phyloP scores from a whole-genome alignment of 805 yeast genomes.

The Kuraishia hungarica region DNA sequence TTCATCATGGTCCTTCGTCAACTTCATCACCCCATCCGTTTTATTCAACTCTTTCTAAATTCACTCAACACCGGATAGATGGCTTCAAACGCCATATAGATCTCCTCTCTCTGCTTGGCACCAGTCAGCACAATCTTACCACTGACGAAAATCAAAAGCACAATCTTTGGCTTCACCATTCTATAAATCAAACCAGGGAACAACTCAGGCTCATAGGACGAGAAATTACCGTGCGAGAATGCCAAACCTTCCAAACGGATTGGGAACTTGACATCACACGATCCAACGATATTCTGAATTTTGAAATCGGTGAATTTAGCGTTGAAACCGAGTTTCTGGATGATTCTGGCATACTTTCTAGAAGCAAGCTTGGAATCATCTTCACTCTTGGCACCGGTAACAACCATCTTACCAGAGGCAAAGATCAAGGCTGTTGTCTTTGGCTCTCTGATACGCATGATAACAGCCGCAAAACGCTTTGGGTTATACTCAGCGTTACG shows the following conservation, averaged over 20 bases:
- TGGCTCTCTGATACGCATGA: slow-evolving; percentile 98
- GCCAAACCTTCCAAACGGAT: slow-evolving; percentile 96
- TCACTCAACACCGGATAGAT: slow-evolving; percentile 97
- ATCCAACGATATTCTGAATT: slow-evolving; percentile 96
- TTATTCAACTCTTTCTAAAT: slow-evolving; percentile 60
- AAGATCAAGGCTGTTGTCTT: slow-evolving; percentile 96
- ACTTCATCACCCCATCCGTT: neutral
- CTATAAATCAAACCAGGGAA: slow-evolving; percentile 98
- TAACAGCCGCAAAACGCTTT: slow-evolving; percentile 97
- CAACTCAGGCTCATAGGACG: slow-evolving; percentile 95
- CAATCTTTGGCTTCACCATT: slow-evolving; percentile 99
- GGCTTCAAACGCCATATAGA: slow-evolving; percentile 96
- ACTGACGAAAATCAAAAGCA: slow-evolving; percentile 87
- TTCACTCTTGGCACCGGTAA: slow-evolving; percentile 97
- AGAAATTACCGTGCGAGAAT: slow-evolving; percentile 96
- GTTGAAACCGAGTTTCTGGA: slow-evolving; percentile 94
- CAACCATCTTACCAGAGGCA: slow-evolving; percentile 99
- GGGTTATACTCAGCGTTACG: slow-evolving; percentile 99
- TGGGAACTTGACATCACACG: slow-evolving; percentile 98
- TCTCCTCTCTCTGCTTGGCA: slow-evolving; percentile 98
- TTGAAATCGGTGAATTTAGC: slow-evolving; percentile 98
- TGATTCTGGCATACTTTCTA: slow-evolving; percentile 95
- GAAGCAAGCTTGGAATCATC: slow-evolving; percentile 98
- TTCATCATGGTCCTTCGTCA: neutral
- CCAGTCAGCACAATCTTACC: slow-evolving; percentile 98